These are phyloP conservation scores for Fomitopsis schrenkii DNA, from an alignment of 1,284 basidiomycete species.

Conservation along the genomic window DNA sequence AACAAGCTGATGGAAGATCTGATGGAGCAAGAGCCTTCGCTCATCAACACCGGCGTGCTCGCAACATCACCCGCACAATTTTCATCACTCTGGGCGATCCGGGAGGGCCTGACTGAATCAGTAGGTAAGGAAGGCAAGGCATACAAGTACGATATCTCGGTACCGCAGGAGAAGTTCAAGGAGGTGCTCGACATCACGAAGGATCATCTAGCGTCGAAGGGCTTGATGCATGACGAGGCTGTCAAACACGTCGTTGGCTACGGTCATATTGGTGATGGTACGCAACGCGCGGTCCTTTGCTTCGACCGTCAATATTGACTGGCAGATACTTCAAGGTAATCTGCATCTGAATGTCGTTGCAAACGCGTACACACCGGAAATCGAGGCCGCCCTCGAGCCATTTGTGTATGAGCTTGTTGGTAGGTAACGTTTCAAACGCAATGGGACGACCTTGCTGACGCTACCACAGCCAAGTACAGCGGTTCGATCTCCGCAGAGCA, in stretches of 20 bases:
- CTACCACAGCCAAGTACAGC: slow-evolving; percentile 51
- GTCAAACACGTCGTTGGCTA: slow-evolving; percentile 89
- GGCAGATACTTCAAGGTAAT: slow-evolving; percentile 58
- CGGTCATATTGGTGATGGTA: slow-evolving; percentile 96
- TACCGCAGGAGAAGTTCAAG: slow-evolving; percentile 89
- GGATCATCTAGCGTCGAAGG: slow-evolving; percentile 69
- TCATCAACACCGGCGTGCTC: slow-evolving; percentile 89
- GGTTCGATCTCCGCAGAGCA: slow-evolving; percentile 98
- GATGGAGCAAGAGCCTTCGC: slow-evolving; percentile 66
- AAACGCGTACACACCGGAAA: slow-evolving; percentile 75
- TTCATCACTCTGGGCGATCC: slow-evolving; percentile 85
- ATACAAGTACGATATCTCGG: slow-evolving; percentile 97
- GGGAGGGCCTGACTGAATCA: slow-evolving; percentile 94
- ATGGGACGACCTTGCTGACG: slow-evolving; percentile 1
- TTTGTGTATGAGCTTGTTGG: slow-evolving; percentile 94
- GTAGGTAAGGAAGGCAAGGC: slow-evolving; percentile 92
- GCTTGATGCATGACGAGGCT: slow-evolving; percentile 66
- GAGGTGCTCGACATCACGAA: slow-evolving; percentile 82
- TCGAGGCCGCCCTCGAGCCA: slow-evolving; percentile 88
- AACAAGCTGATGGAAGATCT: slow-evolving; percentile 77
- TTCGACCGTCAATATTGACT: not conserved
- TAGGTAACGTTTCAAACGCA: slow-evolving; percentile 33
- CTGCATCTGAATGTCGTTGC: slow-evolving; percentile 96
- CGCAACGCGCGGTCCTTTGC: slow-evolving; percentile 20
- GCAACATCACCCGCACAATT: slow-evolving; percentile 93